These are phyloP conservation scores for Harringtonia lauricola DNA, from an alignment of 2,329 filamentous ascomycete species.

Conservation along the genomic window DNA sequence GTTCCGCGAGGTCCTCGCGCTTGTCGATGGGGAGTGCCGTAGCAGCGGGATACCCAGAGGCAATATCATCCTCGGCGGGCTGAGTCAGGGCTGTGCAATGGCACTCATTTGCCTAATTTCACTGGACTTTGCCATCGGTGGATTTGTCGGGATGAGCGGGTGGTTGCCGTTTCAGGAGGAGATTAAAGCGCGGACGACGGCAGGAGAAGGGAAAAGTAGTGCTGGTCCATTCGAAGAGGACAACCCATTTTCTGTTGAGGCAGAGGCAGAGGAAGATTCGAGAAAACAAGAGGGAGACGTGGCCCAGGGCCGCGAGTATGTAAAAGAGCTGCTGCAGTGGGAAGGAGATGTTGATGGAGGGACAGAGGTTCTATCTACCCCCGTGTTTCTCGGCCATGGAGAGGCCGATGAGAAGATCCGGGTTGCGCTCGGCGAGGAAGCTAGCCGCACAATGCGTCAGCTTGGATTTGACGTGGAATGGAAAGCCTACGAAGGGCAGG, in stretches of 20 bases:
- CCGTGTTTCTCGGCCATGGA: conserved; percentile 33
- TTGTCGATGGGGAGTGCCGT: conserved; percentile 11
- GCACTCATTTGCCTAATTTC: conserved; percentile 29
- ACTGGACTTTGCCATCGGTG: conserved; percentile 25
- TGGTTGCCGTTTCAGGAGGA: conserved; percentile 29
- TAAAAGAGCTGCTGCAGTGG: conserved; percentile 2
- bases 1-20: conserved; percentile 18
- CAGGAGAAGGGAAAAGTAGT: no score
- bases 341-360: no score
- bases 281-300: neutral
- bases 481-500: conserved; percentile 26
- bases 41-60: conserved; percentile 11
- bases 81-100: conserved; percentile 43
- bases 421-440: conserved; percentile 19
- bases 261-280: no score
- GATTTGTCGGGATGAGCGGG: conserved; percentile 35
- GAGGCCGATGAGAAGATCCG: conserved; percentile 26
- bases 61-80: conserved; percentile 36
- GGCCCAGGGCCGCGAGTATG: neutral
- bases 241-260: neutral
- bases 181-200: no score
- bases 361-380: no score
- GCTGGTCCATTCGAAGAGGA: conserved; percentile 2
- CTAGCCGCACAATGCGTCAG: conserved; percentile 17
- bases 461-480: conserved; percentile 24